Conservation (phyloP, 192 early-diverging fungal genomes). For the Dimargaris xerosporica region DNA sequence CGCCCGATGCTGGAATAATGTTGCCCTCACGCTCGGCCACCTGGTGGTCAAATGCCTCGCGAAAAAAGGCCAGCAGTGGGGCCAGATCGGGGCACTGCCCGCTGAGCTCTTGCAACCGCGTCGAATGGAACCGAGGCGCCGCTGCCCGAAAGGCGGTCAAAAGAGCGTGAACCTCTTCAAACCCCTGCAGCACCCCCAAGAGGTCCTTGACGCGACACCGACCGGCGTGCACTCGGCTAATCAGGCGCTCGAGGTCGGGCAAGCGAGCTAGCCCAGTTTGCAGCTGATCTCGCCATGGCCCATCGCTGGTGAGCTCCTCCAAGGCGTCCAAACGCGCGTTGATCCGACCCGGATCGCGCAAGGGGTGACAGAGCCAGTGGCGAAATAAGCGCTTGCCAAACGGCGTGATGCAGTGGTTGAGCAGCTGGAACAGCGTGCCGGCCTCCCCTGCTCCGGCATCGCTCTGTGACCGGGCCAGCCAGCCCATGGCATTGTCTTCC, state of each 20-base stretch:
- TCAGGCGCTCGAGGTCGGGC: conserved; percentile 80
- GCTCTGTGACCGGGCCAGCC: background rate
- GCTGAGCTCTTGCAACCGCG: conserved; percentile 32
- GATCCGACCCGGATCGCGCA: conserved; percentile 50
- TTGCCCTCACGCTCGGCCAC: conserved; percentile 39
- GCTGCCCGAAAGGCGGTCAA: conserved; percentile 16
- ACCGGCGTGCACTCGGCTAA: conserved; percentile 78
- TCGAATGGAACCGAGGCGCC: conserved; percentile 33
- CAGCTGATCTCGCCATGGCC: conserved; percentile 33
- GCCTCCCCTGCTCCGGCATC: conserved; percentile 15
- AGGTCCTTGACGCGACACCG: conserved; percentile 80
- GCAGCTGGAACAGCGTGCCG: conserved; percentile 72
- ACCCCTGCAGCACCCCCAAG: conserved; percentile 39
- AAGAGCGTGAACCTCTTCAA: conserved; percentile 36
- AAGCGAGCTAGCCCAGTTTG: conserved; percentile 30
- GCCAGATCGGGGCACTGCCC: conserved; percentile 35
- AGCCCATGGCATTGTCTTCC: conserved; percentile 35
- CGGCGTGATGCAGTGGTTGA: conserved; percentile 74
- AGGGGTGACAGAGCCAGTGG: conserved; percentile 81
- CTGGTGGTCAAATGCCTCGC: conserved; percentile 54
- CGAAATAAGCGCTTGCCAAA: conserved; percentile 73
- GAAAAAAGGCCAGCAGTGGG: conserved; percentile 52
- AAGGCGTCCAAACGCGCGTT: conserved; percentile 75
- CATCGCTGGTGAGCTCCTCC: conserved; percentile 52
- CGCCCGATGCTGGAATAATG: conserved; percentile 49